Evolutionary conservation across 768 basidiomycete species (phyloP).

Genomic region (Sarcodon aspratus): DNA sequence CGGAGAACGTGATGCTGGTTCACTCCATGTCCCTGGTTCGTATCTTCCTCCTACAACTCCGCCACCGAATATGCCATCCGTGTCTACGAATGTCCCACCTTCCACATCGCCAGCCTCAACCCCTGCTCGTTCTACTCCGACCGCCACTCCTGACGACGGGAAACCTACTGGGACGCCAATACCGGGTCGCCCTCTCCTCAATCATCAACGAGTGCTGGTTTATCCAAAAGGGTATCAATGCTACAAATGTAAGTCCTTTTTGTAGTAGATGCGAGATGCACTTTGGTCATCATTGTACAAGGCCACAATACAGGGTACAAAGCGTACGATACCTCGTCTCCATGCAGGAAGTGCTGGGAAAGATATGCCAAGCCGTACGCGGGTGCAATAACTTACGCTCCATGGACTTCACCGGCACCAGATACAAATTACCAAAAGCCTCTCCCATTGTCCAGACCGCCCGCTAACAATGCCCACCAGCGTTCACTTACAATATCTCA

Average conservation of each 20-base stretch:
- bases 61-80: conserved; percentile 9
- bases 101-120: conserved; percentile 3
- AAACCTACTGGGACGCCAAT: conserved; percentile 52
- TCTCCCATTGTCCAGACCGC: conserved; percentile 8
- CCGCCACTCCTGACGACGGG: conserved; percentile 32
- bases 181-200: conserved; percentile 58
- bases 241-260: conserved; percentile 45
- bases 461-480: not conserved
- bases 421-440: conserved; percentile 8
- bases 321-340: conserved; percentile 48
- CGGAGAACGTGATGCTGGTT: conserved; percentile 14
- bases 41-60: conserved; percentile 18
- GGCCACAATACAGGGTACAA: conserved; percentile 73
- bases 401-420: conserved; percentile 18
- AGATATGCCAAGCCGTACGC: conserved; percentile 51
- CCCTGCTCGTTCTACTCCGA: conserved; percentile 1
- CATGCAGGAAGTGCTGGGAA: conserved; percentile 68
- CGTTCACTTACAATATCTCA: not conserved
- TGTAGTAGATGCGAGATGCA: not conserved
- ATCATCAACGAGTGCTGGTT: conserved; percentile 49
- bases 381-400: conserved; percentile 46
- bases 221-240: conserved; percentile 59
- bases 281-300: conserved; percentile 14
- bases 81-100: conserved; percentile 6
- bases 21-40: not conserved